phyloP scores from a whole-genome alignment of 768 basidiomycete genomes.

The Amanita rimosa region DNA sequence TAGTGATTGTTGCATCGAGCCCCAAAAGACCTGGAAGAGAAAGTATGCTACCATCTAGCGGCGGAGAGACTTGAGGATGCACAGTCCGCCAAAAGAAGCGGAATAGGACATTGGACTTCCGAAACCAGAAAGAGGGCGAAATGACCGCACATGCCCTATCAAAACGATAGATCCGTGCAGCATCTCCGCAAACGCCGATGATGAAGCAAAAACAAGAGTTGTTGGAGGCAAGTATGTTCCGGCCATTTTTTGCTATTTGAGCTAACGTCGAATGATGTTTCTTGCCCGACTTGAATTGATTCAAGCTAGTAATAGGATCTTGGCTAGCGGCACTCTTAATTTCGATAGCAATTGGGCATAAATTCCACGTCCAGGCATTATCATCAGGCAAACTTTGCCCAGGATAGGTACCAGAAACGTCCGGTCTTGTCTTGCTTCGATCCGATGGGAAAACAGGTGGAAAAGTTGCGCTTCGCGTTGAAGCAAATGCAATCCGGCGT shows the following conservation, averaged over 20 bases:
- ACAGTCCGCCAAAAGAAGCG: neutral
- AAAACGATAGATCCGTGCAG: neutral
- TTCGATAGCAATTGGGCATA: neutral
- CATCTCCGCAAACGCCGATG: slow-evolving; percentile 1
- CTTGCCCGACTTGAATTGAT: neutral
- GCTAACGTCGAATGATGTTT: neutral
- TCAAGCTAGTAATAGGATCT: too few relatives aligned
- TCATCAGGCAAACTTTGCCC: too few relatives aligned
- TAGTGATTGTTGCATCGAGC: neutral
- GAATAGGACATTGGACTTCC: neutral
- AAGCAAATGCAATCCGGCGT: neutral
- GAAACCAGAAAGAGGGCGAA: neutral
- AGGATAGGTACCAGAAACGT: neutral
- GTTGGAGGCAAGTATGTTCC: neutral
- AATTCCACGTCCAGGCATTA: neutral
- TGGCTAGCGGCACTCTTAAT: neutral
- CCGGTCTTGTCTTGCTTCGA: neutral
- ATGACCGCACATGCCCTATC: neutral
- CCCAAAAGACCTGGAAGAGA: neutral
- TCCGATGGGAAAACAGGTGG: neutral
- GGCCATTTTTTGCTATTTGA: neutral
- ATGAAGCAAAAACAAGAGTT: neutral
- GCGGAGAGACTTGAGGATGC: neutral
- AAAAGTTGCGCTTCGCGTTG: neutral
- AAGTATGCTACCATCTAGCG: neutral